phyloP scores from a whole-genome alignment of 1,284 basidiomycete genomes.

The Trichosporon ovoides region DNA sequence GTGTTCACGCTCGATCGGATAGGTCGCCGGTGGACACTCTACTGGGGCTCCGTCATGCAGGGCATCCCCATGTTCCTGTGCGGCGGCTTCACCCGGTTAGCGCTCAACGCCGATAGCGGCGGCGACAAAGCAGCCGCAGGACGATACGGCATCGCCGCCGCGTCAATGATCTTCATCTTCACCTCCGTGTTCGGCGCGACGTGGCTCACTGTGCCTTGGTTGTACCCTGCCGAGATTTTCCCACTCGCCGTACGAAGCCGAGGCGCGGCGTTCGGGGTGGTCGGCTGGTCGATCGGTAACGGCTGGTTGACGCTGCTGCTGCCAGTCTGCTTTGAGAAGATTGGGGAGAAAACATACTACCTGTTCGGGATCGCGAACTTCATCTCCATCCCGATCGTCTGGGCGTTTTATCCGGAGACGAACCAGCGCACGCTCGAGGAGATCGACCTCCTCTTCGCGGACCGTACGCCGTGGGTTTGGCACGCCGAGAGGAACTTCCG shows the following conservation, averaged over 20 bases:
- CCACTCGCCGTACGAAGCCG: conserved; percentile 33
- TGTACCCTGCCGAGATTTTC: conserved; percentile 41
- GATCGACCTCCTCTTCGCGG: conserved; percentile 23
- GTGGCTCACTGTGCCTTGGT: conserved; percentile 36
- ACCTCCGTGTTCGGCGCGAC: conserved; percentile 33
- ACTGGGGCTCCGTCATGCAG: conserved; percentile 21
- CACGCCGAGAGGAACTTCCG: conserved; percentile 26
- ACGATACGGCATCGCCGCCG: conserved; percentile 25
- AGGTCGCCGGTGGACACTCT: conserved; percentile 32
- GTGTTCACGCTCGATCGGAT: conserved; percentile 29
- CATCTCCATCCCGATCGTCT: conserved; percentile 29
- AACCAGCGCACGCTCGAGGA: conserved; percentile 33
- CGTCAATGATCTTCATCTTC: conserved; percentile 31
- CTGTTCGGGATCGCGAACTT: conserved; percentile 18
- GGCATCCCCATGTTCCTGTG: conserved; percentile 47
- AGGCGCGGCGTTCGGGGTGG: conserved; percentile 34
- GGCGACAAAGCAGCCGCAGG: conserved; percentile 18
- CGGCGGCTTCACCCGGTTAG: conserved; percentile 29
- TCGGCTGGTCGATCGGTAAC: conserved; percentile 39
- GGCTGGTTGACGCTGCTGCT: conserved; percentile 30
- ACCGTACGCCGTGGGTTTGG: conserved; percentile 24
- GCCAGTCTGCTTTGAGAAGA: conserved; percentile 26
- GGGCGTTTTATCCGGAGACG: conserved; percentile 33
- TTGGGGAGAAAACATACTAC: conserved; percentile 29
- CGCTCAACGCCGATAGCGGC: conserved; percentile 16